Evolutionary conservation across 768 basidiomycete species (phyloP), one percentile per base, ranked within the genome.

Genomic region (Tulasnella sp.): DNA sequence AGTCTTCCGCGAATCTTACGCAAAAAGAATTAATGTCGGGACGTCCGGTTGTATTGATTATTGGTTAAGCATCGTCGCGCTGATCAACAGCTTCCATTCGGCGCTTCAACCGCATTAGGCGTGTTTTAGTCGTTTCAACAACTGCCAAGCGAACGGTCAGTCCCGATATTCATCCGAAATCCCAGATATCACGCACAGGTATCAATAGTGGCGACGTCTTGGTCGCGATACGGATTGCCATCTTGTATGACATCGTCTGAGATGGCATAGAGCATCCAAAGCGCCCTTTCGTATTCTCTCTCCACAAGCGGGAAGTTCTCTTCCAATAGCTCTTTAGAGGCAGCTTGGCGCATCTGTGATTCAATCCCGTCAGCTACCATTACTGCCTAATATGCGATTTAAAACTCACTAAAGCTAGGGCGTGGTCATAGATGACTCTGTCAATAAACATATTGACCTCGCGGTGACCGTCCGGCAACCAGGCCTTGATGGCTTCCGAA

Each of bases 191-290:
- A 73, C 74, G 17, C 41, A 74, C 74, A 74, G 11, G 37, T 64
- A 39, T 59, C 62, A 29, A 74, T 74, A n/a, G 90, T 92, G 44
- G 86, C 85, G 36, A 88, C 85, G 76, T 94, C 92, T 76, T 94
- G 91, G 67, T 91, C 90, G 85, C 89, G 85, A 79, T 89, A 93
- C 2, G 92, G 91, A 77, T 92, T 94, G 16, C 88, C 90, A 9
- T 84, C 86, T 79, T 93, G 90, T 74, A 91, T 78, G 1, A 94
- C 83, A 77, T 96, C 91, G 78, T 98, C 97, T 78, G 95, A 90
- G 8, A 98, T 83, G 0, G 94, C 91, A 75, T 95, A 92, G 36
- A 98, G 83, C 78, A 95, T 91, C 94, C 94, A 97, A 8, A 98
- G 80, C 0, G 94, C 93, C 76, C 94, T 94, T 77, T 98, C 95